Percentiles rank a stretch among this genome's conserved stretches.
These are phyloP conservation scores for Nissolia schottii DNA, from an alignment of 306 rosid genomes.

Conservation along the genomic window DNA sequence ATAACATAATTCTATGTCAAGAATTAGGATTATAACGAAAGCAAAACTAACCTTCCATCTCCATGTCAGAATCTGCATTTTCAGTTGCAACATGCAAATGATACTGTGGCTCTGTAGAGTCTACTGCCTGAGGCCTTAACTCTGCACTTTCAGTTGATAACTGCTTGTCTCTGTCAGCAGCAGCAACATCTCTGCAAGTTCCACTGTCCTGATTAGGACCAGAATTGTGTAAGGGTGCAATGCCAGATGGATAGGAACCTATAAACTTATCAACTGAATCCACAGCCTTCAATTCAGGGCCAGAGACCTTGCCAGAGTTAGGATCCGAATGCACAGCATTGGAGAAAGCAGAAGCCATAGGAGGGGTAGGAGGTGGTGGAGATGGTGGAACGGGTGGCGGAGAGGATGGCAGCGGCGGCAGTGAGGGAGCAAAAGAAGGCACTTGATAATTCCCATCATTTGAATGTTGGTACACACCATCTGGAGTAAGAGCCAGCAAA, in stretches of 20 bases:
- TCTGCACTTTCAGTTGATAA: constrained; percentile 12
- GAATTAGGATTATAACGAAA: constrained; percentile 15
- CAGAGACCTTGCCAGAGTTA: not conserved
- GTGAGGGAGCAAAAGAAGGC: constrained; percentile 36
- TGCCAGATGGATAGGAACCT: constrained; percentile 27
- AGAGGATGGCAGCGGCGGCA: constrained; percentile 40
- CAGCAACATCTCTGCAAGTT: constrained; percentile 29
- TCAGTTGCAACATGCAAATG: constrained; percentile 29
- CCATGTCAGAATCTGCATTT: constrained; percentile 84
- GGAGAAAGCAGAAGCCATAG: constrained; percentile 27
- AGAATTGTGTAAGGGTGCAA: constrained; percentile 13
- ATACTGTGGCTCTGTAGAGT: constrained; percentile 26
- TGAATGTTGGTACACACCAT: constrained; percentile 32
- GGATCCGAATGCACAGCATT: not conserved
- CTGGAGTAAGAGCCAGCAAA: constrained; percentile 25
- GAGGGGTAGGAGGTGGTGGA: constrained; percentile 38
- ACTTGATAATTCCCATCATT: constrained; percentile 38
- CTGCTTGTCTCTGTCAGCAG: constrained; percentile 20
- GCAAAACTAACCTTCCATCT: constrained; percentile 85
- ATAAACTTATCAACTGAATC: constrained; percentile 22
- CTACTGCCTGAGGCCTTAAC: constrained; percentile 7
- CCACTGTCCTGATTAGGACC: constrained; percentile 31
- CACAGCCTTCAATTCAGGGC: constrained; percentile 18
- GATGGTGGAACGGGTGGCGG: constrained; percentile 47
- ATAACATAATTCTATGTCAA: not conserved